These are phyloP conservation scores for Coelastrella sp. DNA, from an alignment of 139 green algal species.

Conservation along the genomic window DNA sequence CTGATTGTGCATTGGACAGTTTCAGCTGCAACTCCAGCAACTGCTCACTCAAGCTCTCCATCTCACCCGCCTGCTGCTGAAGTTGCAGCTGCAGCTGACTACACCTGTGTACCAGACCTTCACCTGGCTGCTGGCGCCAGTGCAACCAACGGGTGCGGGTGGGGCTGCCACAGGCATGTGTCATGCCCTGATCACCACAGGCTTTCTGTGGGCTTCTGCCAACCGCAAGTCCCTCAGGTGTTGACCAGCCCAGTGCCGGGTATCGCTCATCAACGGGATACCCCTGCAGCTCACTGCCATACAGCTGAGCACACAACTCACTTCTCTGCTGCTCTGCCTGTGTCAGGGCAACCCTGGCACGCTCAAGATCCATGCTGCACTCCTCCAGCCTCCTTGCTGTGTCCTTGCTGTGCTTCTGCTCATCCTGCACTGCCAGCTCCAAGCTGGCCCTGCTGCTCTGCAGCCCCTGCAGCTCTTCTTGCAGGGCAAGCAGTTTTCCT, in stretches of 20 bases:
- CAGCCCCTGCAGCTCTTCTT: not conserved
- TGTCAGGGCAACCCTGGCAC: not conserved
- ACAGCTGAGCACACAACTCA: slow-evolving; percentile 13
- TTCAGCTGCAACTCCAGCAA: slow-evolving; percentile 40
- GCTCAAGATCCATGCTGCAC: slow-evolving; percentile 4
- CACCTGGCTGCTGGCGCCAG: not conserved
- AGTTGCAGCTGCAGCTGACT: not conserved
- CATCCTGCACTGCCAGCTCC: slow-evolving; percentile 11
- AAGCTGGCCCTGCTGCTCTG: not conserved
- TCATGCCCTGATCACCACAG: not conserved
- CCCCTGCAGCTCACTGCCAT: not conserved
- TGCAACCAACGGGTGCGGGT: not conserved
- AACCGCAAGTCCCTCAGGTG: not conserved
- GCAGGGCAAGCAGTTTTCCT: slow-evolving; percentile 11
- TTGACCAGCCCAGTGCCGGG: not conserved
- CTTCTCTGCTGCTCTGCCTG: slow-evolving; percentile 5
- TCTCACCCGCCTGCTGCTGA: not conserved
- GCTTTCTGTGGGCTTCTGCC: not conserved
- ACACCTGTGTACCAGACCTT: slow-evolving; percentile 1
- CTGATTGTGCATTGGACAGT: slow-evolving; percentile 29
- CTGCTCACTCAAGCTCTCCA: slow-evolving; percentile 23
- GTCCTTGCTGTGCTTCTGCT: slow-evolving; percentile 3
- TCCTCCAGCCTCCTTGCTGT: not conserved
- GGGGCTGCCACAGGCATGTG: not conserved
- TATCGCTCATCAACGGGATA: not conserved